Evolutionary conservation across 768 basidiomycete genomes (phyloP).

Genomic region (Kwoniella sp.): DNA sequence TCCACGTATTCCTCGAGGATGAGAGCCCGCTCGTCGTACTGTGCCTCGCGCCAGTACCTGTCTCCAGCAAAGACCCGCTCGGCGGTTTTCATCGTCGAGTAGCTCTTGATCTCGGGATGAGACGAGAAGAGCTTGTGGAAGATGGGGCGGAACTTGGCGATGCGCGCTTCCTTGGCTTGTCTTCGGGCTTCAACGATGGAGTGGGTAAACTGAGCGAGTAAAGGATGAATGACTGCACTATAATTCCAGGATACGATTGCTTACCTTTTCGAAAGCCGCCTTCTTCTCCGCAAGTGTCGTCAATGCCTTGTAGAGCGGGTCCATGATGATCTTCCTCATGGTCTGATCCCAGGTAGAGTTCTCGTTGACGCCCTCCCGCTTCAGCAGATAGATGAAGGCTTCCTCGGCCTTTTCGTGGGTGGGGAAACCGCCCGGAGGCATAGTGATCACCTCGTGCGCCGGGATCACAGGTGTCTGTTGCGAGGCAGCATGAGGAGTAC

Average conservation of each 20-base stretch:
- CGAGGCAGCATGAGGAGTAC: conserved; percentile 16
- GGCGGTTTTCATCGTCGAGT: conserved; percentile 83
- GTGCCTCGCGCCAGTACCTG: conserved; percentile 75
- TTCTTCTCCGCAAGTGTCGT: conserved; percentile 93
- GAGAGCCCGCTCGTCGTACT: conserved; percentile 76
- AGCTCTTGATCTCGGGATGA: conserved; percentile 83
- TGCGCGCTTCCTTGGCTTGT: conserved; percentile 75
- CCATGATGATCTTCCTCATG: conserved; percentile 96
- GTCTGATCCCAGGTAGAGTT: conserved; percentile 98
- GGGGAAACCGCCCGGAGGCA: conserved; percentile 81
- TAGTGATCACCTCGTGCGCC: conserved; percentile 72
- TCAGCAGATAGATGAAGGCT: conserved; percentile 83
- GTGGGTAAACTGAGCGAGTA: conserved; percentile 63
- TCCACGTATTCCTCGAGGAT: conserved; percentile 89
- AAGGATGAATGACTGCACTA: not conserved
- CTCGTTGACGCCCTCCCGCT: conserved; percentile 83
- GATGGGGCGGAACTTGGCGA: conserved; percentile 78
- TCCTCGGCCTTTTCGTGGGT: conserved; percentile 87
- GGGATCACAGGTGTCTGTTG: conserved; percentile 54
- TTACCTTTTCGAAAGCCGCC: conserved; percentile 83
- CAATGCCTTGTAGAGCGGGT: conserved; percentile 91
- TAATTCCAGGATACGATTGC: conserved; percentile 24
- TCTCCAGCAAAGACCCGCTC: conserved; percentile 80
- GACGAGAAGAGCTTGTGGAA: conserved; percentile 78
- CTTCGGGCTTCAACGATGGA: conserved; percentile 73